A percentile compares a stretch with the other conserved stretches of the same genome.
Evolutionary conservation across 225 moss, liverwort and hornwort species (phyloP).

Genomic region (Sphagnum contortum): DNA sequence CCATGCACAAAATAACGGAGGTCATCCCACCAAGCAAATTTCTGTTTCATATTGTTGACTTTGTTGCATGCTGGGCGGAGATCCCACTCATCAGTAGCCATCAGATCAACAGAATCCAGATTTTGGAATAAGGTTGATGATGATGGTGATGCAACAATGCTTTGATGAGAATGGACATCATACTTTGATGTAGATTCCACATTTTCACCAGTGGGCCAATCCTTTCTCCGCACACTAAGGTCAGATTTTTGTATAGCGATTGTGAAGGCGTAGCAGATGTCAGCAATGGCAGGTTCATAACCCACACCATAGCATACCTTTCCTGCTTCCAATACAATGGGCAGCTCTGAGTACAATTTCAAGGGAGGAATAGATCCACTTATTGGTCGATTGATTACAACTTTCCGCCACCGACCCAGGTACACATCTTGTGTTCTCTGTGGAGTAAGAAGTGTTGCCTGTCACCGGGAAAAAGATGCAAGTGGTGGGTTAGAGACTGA

Average conservation of each 20-base stretch:
- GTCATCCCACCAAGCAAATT: conserved; percentile 99
- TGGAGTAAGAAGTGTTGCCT: conserved; percentile 82
- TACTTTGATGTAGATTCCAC: too few relatives aligned
- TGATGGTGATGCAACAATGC: too few relatives aligned
- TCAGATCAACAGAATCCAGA: too few relatives aligned
- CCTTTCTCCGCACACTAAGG: conserved; percentile 45
- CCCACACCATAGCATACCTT: conserved; percentile 84
- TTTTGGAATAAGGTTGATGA: too few relatives aligned
- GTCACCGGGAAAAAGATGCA: conserved; percentile 5
- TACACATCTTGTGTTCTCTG: conserved; percentile 78
- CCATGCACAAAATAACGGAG: conserved; percentile 97
- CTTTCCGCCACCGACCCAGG: conserved; percentile 68
- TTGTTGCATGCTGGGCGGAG: too few relatives aligned
- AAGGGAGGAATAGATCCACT: conserved; percentile 88
- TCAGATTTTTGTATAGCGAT: conserved; percentile 72
- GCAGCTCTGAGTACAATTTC: conserved; percentile 81
- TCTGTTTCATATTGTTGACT: conserved; percentile 1
- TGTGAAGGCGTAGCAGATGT: conserved; percentile 81
- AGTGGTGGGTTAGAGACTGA: neutral
- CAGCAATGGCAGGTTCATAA: conserved; percentile 88
- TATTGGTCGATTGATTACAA: conserved; percentile 75
- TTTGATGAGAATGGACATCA: too few relatives aligned
- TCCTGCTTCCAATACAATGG: conserved; percentile 63
- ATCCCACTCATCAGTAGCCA: too few relatives aligned
- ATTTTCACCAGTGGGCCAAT: conserved; percentile 18